Percentiles rank a stretch among this genome's conserved stretches.
These are phyloP conservation scores for Alloascoidea africana DNA, from an alignment of 805 yeast genomes.

Conservation along the genomic window DNA sequence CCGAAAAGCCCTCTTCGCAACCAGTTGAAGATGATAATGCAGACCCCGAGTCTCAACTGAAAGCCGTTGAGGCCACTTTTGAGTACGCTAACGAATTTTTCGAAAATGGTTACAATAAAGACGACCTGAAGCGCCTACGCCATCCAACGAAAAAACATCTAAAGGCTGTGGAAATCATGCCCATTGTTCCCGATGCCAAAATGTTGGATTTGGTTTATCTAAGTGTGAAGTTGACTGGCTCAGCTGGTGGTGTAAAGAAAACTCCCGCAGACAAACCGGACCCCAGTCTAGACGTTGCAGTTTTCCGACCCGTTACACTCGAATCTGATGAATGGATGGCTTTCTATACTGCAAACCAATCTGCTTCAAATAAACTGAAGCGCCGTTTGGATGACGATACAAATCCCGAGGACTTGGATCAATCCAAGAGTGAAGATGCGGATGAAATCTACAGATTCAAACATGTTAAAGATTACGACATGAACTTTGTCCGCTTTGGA, in stretches of 20 bases:
- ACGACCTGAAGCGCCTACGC: constrained; percentile 27
- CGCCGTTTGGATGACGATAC: constrained; percentile 29
- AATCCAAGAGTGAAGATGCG: constrained; percentile 19
- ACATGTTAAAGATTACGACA: constrained; percentile 69
- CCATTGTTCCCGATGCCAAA: constrained; percentile 81
- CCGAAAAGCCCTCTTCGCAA: constrained; percentile 11
- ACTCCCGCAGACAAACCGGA: constrained; percentile 26
- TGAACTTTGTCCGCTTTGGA: constrained; percentile 33
- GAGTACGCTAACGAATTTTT: constrained; percentile 37
- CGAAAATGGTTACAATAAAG: constrained; percentile 15
- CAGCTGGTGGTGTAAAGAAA: constrained; percentile 27
- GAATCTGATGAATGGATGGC: constrained; percentile 71
- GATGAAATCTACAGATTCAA: constrained; percentile 34
- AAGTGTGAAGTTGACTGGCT: constrained; percentile 45
- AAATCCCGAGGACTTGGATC: constrained; percentile 30
- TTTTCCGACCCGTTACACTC: constrained; percentile 60
- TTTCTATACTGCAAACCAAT: constrained; percentile 31
- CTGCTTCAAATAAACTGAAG: constrained; percentile 24
- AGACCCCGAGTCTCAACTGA: constrained; percentile 50
- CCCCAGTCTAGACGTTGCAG: constrained; percentile 19
- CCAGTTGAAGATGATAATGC: constrained; percentile 17
- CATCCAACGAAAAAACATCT: constrained; percentile 72
- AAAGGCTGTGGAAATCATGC: constrained; percentile 66
- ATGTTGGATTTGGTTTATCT: constrained; percentile 68
- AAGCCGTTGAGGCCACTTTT: constrained; percentile 67